Evolutionary conservation across 1,284 basidiomycete genomes (phyloP).

Genomic region (Ganoderma resinaceum): DNA sequence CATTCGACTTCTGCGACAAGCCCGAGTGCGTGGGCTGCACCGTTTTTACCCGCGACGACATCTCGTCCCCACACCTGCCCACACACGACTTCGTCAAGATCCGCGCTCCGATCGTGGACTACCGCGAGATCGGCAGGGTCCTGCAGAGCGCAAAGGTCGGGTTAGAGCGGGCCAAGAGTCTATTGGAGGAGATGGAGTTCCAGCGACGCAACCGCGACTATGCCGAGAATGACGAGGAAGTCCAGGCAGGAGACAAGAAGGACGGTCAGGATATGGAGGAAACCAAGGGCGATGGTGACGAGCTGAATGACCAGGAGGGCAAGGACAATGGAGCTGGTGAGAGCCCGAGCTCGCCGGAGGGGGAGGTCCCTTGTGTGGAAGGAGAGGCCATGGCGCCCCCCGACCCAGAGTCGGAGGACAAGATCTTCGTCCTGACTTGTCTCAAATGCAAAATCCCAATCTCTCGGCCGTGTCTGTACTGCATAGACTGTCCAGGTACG

Average conservation of each 20-base stretch:
- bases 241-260: neutral
- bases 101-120: conserved; percentile 33
- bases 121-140: conserved; percentile 31
- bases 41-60: conserved; percentile 24
- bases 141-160: conserved; percentile 24
- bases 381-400: neutral
- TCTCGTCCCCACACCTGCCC: conserved; percentile 34
- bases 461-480: conserved; percentile 38
- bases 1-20: conserved; percentile 36
- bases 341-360: neutral
- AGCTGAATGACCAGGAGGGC: neutral
- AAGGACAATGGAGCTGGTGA: neutral
- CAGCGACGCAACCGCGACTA: neutral
- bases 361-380: too few species aligned
- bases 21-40: conserved; percentile 22
- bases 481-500: conserved; percentile 35
- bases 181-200: conserved; percentile 11
- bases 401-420: conserved; percentile 11
- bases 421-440: conserved; percentile 16
- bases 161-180: conserved; percentile 30
- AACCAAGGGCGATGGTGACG: neutral
- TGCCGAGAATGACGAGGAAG: neutral
- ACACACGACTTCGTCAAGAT: conserved; percentile 42
- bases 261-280: neutral
- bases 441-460: conserved; percentile 22